A percentile compares a stretch with the other conserved stretches of the same genome.
These are phyloP conservation scores for Pichia norvegensis DNA, from an alignment of 1,139 yeast species.

Conservation along the genomic window DNA sequence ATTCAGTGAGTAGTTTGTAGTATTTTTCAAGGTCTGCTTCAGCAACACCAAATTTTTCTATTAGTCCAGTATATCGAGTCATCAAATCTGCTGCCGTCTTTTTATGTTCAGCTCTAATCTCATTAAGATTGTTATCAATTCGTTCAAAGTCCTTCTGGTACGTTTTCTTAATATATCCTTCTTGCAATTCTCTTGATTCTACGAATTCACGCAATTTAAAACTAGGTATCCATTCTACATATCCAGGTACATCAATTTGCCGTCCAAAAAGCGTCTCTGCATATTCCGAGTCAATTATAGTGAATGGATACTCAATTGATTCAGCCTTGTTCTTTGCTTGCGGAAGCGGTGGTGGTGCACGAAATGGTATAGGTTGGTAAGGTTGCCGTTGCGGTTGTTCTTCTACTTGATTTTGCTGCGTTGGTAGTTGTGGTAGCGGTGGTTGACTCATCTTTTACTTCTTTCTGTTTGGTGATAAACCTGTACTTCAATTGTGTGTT, in stretches of 20 bases:
- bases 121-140: slow-evolving; percentile 12
- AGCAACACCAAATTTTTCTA: slow-evolving; percentile 7
- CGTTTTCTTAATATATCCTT: slow-evolving; percentile 24
- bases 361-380: not conserved
- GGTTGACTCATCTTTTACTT: not conserved
- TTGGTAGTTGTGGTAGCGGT: not conserved
- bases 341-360: not conserved
- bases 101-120: slow-evolving; percentile 13
- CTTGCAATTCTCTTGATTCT: slow-evolving; percentile 20
- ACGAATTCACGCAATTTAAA: slow-evolving; percentile 25
- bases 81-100: slow-evolving; percentile 26
- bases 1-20: slow-evolving; percentile 15
- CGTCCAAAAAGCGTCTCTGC: not conserved
- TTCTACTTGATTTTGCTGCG: not conserved
- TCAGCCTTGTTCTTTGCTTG: not conserved
- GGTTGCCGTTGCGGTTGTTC: not conserved
- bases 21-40: slow-evolving; percentile 14
- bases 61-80: slow-evolving; percentile 6
- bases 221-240: slow-evolving; percentile 17
- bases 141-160: slow-evolving; percentile 7
- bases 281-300: slow-evolving; percentile 1
- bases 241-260: slow-evolving; percentile 4
- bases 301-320: not conserved
- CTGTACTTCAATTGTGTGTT: too few relatives aligned
- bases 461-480: too few relatives aligned